These are phyloP conservation scores for Chlorella vulgaris DNA, from an alignment of 139 green algal species.

Conservation along the genomic window DNA sequence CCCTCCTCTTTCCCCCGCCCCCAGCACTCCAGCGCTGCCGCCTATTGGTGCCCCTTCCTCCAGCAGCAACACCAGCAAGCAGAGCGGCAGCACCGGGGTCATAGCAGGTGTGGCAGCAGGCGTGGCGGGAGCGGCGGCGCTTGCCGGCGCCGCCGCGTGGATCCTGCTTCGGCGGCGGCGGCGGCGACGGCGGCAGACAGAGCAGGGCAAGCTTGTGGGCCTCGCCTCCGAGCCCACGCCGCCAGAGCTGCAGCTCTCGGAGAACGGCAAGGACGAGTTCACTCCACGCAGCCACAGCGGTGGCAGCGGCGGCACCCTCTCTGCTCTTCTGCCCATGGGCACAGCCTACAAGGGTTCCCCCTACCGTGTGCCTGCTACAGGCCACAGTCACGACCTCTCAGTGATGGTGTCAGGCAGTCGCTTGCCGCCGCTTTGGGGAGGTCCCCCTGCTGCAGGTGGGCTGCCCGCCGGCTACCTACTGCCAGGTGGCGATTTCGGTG, in stretches of 20 bases:
- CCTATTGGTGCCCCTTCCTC: no score
- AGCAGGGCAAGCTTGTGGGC: background rate
- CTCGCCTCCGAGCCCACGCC: background rate
- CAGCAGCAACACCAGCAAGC: slow-evolving; percentile 5
- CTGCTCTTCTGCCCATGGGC: background rate
- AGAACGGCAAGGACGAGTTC: background rate
- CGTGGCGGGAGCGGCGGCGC: background rate
- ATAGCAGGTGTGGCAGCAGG: slow-evolving; percentile 32
- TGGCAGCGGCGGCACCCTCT: background rate
- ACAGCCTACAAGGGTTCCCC: background rate
- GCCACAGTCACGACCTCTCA: no score
- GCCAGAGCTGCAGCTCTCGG: no score
- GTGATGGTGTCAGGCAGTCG: no score
- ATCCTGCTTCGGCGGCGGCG: slow-evolving; percentile 17
- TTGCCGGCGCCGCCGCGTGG: background rate
- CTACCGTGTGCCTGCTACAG: background rate
- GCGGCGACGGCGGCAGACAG: background rate
- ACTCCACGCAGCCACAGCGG: slow-evolving; percentile 1
- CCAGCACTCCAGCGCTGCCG: background rate
- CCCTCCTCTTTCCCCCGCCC: background rate
- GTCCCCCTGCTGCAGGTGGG: no score
- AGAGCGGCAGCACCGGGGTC: slow-evolving; percentile 23
- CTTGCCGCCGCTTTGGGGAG: no score
- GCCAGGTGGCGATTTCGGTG: no score
- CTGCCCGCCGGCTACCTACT: no score